Base-by-base conservation (phyloP, 805 yeast species). In the Metschnikowia picachoensis region DNA sequence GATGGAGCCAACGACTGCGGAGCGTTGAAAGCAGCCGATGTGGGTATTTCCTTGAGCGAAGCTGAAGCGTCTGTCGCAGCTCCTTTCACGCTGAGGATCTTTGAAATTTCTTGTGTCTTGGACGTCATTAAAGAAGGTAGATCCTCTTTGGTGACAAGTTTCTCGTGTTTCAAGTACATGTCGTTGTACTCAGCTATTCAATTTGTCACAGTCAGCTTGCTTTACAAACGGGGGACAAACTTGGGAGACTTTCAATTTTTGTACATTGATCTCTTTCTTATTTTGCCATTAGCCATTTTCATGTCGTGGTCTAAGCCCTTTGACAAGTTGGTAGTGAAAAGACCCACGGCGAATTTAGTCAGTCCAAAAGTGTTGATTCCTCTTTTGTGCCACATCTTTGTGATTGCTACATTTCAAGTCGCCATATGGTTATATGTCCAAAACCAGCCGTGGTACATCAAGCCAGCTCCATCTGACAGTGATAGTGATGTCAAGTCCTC, bases 1-100 rank as follows among this genome's bases (percentile, higher is more conserved):
- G 99, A 94, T 68, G 99, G 99, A 53, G 99, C 99, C 6, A 94
- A 94, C 66, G 99, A 94, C 62, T 94, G 98, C 67, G 99, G 99
- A 55, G 99, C 99, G 0, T 72, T 94, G 47, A 94, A 92, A 60
- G 96, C 97, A 12, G 98, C 99, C 0, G 96, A 94, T 67, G 96
- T 95, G 41, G 99, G 99, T 14, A 82, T 94, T 15, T 92, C 98
- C 0, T 69, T 94, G 39, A 87, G 96, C 28, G 99, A 94, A 63
- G 99, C 98, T 0, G 99, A 94, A 62, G 99, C 99, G 0, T 87
- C 96, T 3, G 97, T 94, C 14, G 99, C 99, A 0, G 99, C 99
- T 0, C 99, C 99, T 3, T 94, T 94, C 64, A 94, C 99, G 0
- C 88, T 96, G 1, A 77, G 95, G 35, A 64, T 78, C 1, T 94